Percentiles rank a stretch among this genome's conserved stretches.
Evolutionary conservation across 164 flowering plant genomes (phyloP).

Genomic region (Hamamelis virginiana): DNA sequence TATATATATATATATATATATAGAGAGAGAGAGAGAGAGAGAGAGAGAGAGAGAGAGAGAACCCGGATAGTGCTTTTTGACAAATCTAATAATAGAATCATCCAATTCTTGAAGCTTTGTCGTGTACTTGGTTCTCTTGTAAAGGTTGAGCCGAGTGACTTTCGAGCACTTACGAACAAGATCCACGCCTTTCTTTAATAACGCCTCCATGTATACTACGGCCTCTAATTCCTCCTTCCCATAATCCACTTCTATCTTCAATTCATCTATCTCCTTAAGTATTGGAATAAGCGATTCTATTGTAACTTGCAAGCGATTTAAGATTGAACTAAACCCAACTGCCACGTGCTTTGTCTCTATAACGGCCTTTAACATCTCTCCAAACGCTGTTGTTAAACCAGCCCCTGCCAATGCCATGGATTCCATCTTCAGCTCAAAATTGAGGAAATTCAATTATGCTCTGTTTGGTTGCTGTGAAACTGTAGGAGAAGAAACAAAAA

Average conservation of each 20-base stretch:
- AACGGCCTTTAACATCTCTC: conserved; percentile 3
- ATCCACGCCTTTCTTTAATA: neutral
- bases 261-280: neutral
- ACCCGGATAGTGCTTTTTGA: too few relatives aligned
- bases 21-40: too few relatives aligned
- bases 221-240: neutral
- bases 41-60: too few relatives aligned
- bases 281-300: neutral
- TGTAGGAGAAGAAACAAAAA: too few relatives aligned
- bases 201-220: neutral
- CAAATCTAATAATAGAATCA: neutral
- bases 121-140: neutral
- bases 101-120: conserved; percentile 10
- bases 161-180: conserved; percentile 7
- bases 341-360: neutral
- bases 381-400: conserved; percentile 1
- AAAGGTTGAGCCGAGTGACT: neutral
- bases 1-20: too few relatives aligned
- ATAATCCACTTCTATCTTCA: neutral
- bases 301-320: too few relatives aligned
- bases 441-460: too few relatives aligned
- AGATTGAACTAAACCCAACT: neutral
- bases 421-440: too few relatives aligned
- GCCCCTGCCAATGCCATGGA: too few relatives aligned
- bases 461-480: too few relatives aligned